A percentile compares a stretch with the other conserved stretches of the same genome.
phyloP scores from a whole-genome alignment of 2,329 filamentous ascomycete species.

The Pseudopyrenochaeta lycopersici region DNA sequence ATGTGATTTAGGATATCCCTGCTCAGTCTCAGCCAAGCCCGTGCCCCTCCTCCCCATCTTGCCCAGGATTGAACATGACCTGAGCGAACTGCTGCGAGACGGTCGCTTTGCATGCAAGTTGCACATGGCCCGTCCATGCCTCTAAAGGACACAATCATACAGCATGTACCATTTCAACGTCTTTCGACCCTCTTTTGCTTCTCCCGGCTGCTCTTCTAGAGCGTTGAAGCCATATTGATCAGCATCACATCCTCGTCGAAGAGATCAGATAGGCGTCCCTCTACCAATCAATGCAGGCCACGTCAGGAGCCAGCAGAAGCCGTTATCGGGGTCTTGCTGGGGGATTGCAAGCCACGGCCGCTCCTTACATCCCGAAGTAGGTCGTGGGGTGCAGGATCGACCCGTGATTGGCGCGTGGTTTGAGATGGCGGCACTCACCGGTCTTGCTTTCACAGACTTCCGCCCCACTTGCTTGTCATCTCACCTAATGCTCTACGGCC shows the following conservation, averaged over 20 bases:
- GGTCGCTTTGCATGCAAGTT: conserved; percentile 24
- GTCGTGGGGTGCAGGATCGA: conserved; percentile 26
- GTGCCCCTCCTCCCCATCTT: conserved; percentile 22
- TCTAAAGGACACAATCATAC: conserved; percentile 6
- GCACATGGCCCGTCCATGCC: conserved; percentile 23
- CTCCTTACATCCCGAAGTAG: conserved; percentile 46
- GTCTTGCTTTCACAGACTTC: conserved; percentile 30
- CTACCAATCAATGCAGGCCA: conserved; percentile 49
- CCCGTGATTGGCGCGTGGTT: conserved; percentile 35
- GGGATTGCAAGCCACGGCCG: conserved; percentile 42
- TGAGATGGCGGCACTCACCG: conserved; percentile 30
- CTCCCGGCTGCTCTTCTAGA: conserved; percentile 3
- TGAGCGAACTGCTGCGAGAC: conserved; percentile 26
- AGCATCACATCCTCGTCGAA: conserved; percentile 29
- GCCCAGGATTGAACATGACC: conserved; percentile 28
- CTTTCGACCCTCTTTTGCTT: not conserved
- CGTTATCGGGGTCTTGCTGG: conserved; percentile 48
- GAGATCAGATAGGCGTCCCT: conserved; percentile 36
- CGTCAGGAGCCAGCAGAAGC: conserved; percentile 46
- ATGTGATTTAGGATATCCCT: conserved; percentile 46
- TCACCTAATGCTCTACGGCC: conserved; percentile 29
- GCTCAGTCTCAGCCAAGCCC: conserved; percentile 24
- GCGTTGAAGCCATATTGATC: conserved; percentile 14
- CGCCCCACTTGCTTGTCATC: conserved; percentile 35
- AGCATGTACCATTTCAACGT: not conserved